Evolutionary conservation across 768 basidiomycete species (phyloP).

Genomic region (Albatrellus ellisii): DNA sequence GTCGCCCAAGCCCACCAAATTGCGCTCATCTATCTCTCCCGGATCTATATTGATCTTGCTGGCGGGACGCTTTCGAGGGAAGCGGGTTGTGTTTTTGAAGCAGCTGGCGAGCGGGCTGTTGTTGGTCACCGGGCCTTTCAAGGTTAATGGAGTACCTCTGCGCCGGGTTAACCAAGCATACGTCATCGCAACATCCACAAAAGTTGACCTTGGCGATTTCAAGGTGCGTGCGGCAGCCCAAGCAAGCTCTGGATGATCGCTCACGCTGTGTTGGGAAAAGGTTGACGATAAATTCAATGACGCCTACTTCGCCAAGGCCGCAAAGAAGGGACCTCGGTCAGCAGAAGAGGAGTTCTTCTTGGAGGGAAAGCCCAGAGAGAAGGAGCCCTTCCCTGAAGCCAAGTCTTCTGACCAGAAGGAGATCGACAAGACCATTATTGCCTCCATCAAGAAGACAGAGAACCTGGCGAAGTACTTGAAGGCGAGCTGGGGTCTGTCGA

Average conservation of each 20-base stretch:
- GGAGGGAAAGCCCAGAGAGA: conserved; percentile 84
- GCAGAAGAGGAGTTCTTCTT: conserved; percentile 97
- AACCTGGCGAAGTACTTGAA: conserved; percentile 88
- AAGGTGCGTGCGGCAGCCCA: conserved; percentile 63
- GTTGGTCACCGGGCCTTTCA: conserved; percentile 95
- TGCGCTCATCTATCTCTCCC: conserved; percentile 83
- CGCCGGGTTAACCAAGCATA: conserved; percentile 98
- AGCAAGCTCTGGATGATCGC: too few species aligned
- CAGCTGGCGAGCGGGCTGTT: conserved; percentile 85
- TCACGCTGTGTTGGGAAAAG: conserved; percentile 32
- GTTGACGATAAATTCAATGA: conserved; percentile 87
- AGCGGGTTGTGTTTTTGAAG: conserved; percentile 97
- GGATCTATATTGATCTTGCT: conserved; percentile 94
- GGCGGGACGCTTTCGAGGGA: conserved; percentile 95
- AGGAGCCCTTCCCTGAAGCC: conserved; percentile 74
- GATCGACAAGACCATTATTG: conserved; percentile 66
- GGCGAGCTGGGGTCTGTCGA: conserved; percentile 86
- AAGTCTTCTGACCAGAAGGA: conserved; percentile 89
- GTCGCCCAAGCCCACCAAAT: conserved; percentile 58
- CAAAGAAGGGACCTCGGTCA: conserved; percentile 53
- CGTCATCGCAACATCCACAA: conserved; percentile 96
- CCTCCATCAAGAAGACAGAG: conserved; percentile 82
- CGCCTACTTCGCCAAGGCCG: conserved; percentile 80
- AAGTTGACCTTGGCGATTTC: conserved; percentile 65
- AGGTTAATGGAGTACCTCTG: conserved; percentile 96